Percentiles rank a stretch among this genome's conserved stretches.
phyloP scores from a whole-genome alignment of 805 yeast genomes.

The Kodamaea kaohsiungensis region DNA sequence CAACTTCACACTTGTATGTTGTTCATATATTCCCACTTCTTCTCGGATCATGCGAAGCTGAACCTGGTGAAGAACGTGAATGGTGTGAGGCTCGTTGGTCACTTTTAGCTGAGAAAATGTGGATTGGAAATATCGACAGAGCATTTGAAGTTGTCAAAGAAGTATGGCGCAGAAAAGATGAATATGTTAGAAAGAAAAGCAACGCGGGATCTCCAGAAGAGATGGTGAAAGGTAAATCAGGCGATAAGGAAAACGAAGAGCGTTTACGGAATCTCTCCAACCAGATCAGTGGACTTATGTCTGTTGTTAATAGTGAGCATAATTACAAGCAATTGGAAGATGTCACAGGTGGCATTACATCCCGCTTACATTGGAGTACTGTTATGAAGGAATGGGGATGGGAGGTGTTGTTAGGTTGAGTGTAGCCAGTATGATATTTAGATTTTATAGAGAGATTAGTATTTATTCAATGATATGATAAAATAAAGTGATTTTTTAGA shows the following conservation, averaged over 20 bases:
- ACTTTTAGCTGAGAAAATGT: slow-evolving; percentile 50
- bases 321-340: slow-evolving; percentile 33
- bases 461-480: background rate
- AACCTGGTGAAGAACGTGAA: slow-evolving; percentile 55
- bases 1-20: slow-evolving; percentile 54
- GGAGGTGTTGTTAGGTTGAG: slow-evolving; percentile 60
- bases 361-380: slow-evolving; percentile 64
- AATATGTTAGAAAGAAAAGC: slow-evolving; percentile 28
- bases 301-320: slow-evolving; percentile 35
- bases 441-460: background rate
- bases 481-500: background rate
- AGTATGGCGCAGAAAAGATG: slow-evolving; percentile 67
- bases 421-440: background rate
- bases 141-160: slow-evolving; percentile 70
- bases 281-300: slow-evolving; percentile 42
- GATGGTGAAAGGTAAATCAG: background rate
- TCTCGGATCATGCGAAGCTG: slow-evolving; percentile 67
- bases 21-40: slow-evolving; percentile 67
- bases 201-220: slow-evolving; percentile 11
- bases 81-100: slow-evolving; percentile 65
- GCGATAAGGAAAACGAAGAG: slow-evolving; percentile 16
- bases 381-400: slow-evolving; percentile 78
- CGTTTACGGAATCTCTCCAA: slow-evolving; percentile 27
- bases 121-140: slow-evolving; percentile 67
- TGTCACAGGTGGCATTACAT: slow-evolving; percentile 40